Evolutionary conservation across 345 rosid species (phyloP), one percentile per base, ranked within the genome.

Genomic region (Eucalyptus dawsonii): DNA sequence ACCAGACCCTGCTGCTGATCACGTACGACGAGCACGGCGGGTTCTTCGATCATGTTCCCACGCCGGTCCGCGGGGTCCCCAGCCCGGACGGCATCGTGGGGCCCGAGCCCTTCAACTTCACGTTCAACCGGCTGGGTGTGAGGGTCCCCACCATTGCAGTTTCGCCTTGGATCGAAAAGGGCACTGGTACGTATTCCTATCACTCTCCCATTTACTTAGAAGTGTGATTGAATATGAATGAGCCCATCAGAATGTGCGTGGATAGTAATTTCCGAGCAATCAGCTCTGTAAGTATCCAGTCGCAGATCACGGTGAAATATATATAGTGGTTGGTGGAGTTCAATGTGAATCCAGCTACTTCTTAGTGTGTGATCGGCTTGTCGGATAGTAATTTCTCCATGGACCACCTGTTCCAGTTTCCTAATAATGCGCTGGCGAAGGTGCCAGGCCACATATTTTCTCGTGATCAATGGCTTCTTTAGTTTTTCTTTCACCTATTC

Each of bases 21-120:
- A 97, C 99, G 42, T 97, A 97, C 40, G 99, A 97, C 86, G 99
- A 97, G 92, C 99, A 97, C 21, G 99, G 99, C 14, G 99, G 99
- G 16, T 97, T 93, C 60, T 97, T 86, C 47, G 99, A 97, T 92
- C 99, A 97, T 27, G 99, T 97, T 44, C 87, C 99, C 3, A 97
- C 99, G 25, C 99, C 99, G 9, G 96, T 97, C 3, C 90, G 31
- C 19, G 97, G 97, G 49, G 95, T 97, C 47, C 99, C 99, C 10
- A 96, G 96, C 89, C 99, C 99, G 0, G 99, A 97, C 50, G 99
- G 94, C 80, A 95, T 95, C n/a, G 94, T 97, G 87, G 99, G 99
- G 17, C 98, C 93, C 1, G 96, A 94, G 22, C 99, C 99, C 0
- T 97, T 96, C 62, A 54, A 90, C 27, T 97, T 97, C 86, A 69